phyloP scores from a whole-genome alignment of 345 rosid genomes.

The Lumnitzera racemosa region DNA sequence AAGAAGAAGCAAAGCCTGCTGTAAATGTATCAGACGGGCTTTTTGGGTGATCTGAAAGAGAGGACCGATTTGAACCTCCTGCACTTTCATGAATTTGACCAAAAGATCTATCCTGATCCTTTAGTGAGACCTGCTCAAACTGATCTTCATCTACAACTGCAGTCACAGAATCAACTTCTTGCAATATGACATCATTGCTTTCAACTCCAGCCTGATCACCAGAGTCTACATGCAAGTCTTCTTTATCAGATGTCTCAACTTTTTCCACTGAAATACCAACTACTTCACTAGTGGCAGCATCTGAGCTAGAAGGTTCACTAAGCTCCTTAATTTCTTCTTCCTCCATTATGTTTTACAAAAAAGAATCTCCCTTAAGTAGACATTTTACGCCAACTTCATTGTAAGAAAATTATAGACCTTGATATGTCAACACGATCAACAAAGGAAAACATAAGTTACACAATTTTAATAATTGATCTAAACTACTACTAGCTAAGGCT shows the following conservation, averaged over 20 bases:
- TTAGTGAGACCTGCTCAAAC: slow-evolving; percentile 78
- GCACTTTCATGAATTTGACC: slow-evolving; percentile 21
- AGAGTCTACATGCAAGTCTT: slow-evolving; percentile 15
- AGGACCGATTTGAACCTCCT: slow-evolving; percentile 26
- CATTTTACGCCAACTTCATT: no score
- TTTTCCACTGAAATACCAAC: slow-evolving; percentile 27
- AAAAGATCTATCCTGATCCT: slow-evolving; percentile 48
- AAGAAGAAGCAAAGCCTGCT: slow-evolving; percentile 36
- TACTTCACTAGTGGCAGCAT: slow-evolving; percentile 13
- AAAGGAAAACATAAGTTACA: no score
- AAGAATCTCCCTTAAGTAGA: not conserved
- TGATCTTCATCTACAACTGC: slow-evolving; percentile 47
- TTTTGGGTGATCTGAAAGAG: slow-evolving; percentile 39
- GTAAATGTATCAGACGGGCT: slow-evolving; percentile 24
- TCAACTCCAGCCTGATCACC: slow-evolving; percentile 10
- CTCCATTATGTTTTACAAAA: slow-evolving; percentile 38
- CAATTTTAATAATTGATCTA: no score
- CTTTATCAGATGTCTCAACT: slow-evolving; percentile 26
- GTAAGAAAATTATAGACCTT: no score
- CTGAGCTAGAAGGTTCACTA: slow-evolving; percentile 22
- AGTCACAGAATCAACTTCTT: slow-evolving; percentile 25
- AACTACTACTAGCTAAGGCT: no score
- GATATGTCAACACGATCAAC: no score
- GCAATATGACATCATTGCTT: slow-evolving; percentile 5
- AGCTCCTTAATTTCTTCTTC: slow-evolving; percentile 62